Evolutionary conservation across 2,329 filamentous ascomycete genomes (phyloP).

Genomic region (Colletotrichum tofieldiae): DNA sequence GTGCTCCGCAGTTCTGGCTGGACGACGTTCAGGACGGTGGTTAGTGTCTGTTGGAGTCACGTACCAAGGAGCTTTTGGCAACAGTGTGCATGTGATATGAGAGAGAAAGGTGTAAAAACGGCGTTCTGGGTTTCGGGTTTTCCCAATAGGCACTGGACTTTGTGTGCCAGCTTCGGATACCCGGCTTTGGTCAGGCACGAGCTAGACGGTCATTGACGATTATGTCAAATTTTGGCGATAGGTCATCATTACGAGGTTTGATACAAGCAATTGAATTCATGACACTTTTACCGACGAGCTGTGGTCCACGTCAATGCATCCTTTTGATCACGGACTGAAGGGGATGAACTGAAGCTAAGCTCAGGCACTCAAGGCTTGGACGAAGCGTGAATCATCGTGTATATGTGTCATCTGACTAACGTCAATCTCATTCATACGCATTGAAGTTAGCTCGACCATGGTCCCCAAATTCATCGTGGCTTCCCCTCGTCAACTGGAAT

Average conservation of each 20-base stretch:
- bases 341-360: background rate
- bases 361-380: background rate
- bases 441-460: background rate
- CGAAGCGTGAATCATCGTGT: background rate
- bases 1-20: conserved; percentile 20
- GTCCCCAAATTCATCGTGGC: background rate
- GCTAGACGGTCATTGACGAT: conserved; percentile 35
- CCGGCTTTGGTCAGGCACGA: conserved; percentile 39
- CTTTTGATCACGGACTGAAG: background rate
- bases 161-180: conserved; percentile 40
- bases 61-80: conserved; percentile 4
- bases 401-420: background rate
- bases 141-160: conserved; percentile 3
- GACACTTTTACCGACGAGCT: background rate
- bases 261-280: conserved; percentile 7
- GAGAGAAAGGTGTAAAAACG: background rate
- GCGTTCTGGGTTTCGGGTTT: conserved; percentile 25
- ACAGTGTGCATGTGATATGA: conserved; percentile 25
- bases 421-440: background rate
- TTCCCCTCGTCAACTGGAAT: background rate
- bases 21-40: background rate
- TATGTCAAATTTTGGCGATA: conserved; percentile 8
- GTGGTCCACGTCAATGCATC: background rate
- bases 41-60: conserved; percentile 7
- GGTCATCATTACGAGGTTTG: background rate